These are phyloP conservation scores for Lactuca saligna DNA, from an alignment of 129 eudicot species.

Conservation along the genomic window DNA sequence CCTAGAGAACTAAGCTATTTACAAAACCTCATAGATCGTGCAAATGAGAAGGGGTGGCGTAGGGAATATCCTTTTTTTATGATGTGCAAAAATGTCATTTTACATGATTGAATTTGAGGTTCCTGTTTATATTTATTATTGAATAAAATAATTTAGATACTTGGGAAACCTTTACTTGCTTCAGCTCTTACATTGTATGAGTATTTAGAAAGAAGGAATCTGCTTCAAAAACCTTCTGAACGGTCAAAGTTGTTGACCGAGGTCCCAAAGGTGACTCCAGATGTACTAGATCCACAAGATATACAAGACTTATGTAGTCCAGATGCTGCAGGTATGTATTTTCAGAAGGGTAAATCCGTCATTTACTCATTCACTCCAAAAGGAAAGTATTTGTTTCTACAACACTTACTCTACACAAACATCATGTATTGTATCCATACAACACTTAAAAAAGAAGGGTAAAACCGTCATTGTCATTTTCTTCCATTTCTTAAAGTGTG, in stretches of 20 bases:
- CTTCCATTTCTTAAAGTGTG: too few species aligned
- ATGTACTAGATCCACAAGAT: conserved; percentile 46
- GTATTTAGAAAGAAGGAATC: conserved; percentile 49
- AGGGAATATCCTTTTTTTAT: conserved; percentile 76
- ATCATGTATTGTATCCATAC: too few species aligned
- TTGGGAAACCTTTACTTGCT: conserved; percentile 46
- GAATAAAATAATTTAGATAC: background rate
- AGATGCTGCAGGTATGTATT: conserved; percentile 45
- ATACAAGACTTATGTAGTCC: conserved; percentile 19
- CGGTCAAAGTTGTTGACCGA: conserved; percentile 54
- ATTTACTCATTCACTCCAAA: background rate
- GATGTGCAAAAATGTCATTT: background rate
- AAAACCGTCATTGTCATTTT: too few species aligned
- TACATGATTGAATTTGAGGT: background rate
- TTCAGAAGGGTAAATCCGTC: background rate
- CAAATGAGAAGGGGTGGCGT: conserved; percentile 95
- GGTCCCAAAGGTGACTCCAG: conserved; percentile 75
- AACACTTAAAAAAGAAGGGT: too few species aligned
- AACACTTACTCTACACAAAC: too few species aligned
- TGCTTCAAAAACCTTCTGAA: conserved; percentile 66
- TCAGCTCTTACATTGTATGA: conserved; percentile 47
- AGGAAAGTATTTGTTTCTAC: too few species aligned
- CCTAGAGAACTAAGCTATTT: conserved; percentile 55
- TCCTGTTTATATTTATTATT: conserved; percentile 4
- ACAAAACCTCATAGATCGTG: conserved; percentile 78